Base-by-base conservation (phyloP, 805 yeast species). In the Spathaspora sp. region DNA sequence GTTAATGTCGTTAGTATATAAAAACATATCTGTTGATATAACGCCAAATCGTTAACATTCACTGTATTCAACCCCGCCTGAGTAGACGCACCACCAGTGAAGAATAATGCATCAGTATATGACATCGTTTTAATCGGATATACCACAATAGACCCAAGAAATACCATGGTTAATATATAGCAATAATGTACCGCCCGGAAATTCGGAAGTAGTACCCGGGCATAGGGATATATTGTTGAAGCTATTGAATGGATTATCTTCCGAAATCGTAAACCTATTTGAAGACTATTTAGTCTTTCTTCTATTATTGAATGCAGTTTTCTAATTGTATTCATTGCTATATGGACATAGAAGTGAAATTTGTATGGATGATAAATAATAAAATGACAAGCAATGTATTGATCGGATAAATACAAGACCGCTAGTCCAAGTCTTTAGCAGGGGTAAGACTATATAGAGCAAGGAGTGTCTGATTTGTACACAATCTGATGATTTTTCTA, bases 31-130 rank as follows among this genome's bases (percentile, higher is more conserved):
- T 93, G 98, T 67, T 94, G 99, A 69, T 86, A 93, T 44, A 87
- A 65, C 0, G 76, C 68, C 51, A 92, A 57, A 0, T 73, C 67
- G 63, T 89, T 89, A 39, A 86, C 56, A 59, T 90, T 82, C 20
- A 89, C 74, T 0, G 97, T 86, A 64, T 90, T 91, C 50, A 94
- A 70, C 0, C 99, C 99, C 0, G 97, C 96, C 63, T 93, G 97
- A 1, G 98, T 90, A 1, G 86, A 70, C 0, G 94, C 83, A 10
- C 96, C 93, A 10, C 85, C 73, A 0, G 91, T 79, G 50, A 89
- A 72, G 65, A 93, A 89, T 32, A 94, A 69, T 1, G 87, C 82
- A 70, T 94, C 98, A 44, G 89, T 85, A 65, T 93, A 94, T 8
- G 61, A 49, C 39, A 79, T 62, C 61, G 86, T 85, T 50, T 76